Evolutionary conservation across 2,329 filamentous ascomycete species (phyloP), one percentile per base, ranked within the genome.

Genomic region (Dendrostoma leiphaemia): DNA sequence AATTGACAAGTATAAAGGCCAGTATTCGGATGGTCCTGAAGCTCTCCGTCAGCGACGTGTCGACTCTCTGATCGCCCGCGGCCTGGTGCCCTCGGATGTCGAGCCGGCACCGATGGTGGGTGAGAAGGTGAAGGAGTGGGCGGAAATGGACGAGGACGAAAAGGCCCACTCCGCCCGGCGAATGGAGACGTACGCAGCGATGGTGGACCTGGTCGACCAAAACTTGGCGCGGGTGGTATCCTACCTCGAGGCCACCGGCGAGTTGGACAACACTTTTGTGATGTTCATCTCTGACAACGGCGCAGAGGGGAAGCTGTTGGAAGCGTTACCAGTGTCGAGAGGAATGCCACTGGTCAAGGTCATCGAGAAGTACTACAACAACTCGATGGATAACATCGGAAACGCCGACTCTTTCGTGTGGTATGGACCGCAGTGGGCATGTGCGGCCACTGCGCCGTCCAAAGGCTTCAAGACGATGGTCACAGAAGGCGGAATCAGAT

Each of bases 191-290:
- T 86, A 80, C 56, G 83, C 83, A 0, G 84, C 73, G 10, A 86
- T 87, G 80, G 82, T 86, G 3, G 82, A 86, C 51, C 73, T 72
- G 45, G 84, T 85, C 50, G 84, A 86, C 61, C 64, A 65, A 55
- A 82, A 84, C 53, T 75, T 86, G n/a, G 82, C 81, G 24, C 79
- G 79, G 49, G 77, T 86, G 3, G 67, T 84, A n/a, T 69, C 79
- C 24, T 79, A 84, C 60, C 74, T 86, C 2, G 70, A 79, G 54
- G 63, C 74, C 40, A 79, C 76, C 1, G 80, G 76, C 49, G 82
- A 86, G 63, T 71, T 82, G 1, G 82, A 86, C 59, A 84, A 86
- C 63, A 86, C 83, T 2, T 80, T 86, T 57, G 73, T 86, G 45
- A 74, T 79, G 62, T 86, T 86, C 72, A 79, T 85, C 70, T 81